Conservation (phyloP, 805 yeast genomes). For the Pichia kluyveri region DNA sequence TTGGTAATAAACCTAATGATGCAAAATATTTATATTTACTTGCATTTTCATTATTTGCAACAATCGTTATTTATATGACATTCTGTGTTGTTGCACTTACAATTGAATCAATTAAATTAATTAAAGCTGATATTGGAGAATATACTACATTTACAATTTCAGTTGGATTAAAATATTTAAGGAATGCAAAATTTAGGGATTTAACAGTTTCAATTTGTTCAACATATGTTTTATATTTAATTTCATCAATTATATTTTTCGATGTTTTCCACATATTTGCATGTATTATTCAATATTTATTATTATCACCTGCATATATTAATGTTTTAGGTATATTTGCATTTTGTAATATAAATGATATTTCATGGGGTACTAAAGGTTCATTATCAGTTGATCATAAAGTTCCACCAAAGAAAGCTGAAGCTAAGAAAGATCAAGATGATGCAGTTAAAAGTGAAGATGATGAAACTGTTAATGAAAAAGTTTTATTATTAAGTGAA, state of each 20-base stretch:
- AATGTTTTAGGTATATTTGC: conserved; percentile 89
- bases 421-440: conserved; percentile 2
- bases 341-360: conserved; percentile 89
- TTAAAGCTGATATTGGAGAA: conserved; percentile 31
- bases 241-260: conserved; percentile 69
- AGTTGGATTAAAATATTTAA: conserved; percentile 37
- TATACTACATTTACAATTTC: conserved; percentile 17
- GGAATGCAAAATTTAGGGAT: conserved; percentile 69
- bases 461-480: conserved; percentile 10
- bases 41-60: conserved; percentile 67
- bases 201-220: conserved; percentile 73
- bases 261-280: conserved; percentile 90
- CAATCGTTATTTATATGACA: conserved; percentile 77
- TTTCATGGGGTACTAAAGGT: conserved; percentile 96
- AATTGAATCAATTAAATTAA: conserved; percentile 44
- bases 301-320: conserved; percentile 80
- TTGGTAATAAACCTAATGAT: conserved; percentile 92
- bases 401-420: conserved; percentile 54
- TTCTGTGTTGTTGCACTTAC: conserved; percentile 67
- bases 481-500: conserved; percentile 20
- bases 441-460: conserved; percentile 8
- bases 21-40: conserved; percentile 64
- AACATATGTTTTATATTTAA: conserved; percentile 69
- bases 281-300: conserved; percentile 70
- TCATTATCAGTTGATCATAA: conserved; percentile 40